Conservation (phyloP, 805 yeast genomes). For the Cyberlindnera mrakii region DNA sequence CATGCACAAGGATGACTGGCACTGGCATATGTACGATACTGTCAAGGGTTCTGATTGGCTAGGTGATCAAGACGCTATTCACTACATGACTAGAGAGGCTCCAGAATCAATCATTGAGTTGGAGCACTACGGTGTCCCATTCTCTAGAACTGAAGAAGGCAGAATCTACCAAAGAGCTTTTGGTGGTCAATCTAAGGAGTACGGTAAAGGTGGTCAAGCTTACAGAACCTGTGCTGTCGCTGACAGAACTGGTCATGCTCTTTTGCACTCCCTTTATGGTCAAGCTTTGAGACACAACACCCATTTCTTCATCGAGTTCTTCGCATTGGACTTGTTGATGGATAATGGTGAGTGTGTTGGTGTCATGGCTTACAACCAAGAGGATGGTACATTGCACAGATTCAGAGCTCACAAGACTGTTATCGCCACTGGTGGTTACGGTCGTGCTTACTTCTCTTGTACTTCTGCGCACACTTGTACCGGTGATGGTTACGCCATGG, state of each 20-base stretch:
- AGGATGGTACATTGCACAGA: conserved; percentile 97
- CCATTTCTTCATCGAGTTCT: conserved; percentile 95
- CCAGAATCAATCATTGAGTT: conserved; percentile 92
- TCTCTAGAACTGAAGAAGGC: conserved; percentile 95
- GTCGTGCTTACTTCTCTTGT: conserved; percentile 97
- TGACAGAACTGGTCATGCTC: conserved; percentile 97
- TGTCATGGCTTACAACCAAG: conserved; percentile 96
- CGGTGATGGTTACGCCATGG: conserved; percentile 99
- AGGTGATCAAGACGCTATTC: conserved; percentile 99
- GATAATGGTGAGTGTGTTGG: conserved; percentile 96
- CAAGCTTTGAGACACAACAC: conserved; percentile 96
- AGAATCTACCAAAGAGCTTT: conserved; percentile 97
- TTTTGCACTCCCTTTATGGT: conserved; percentile 92
- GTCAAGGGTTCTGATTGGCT: conserved; percentile 99
- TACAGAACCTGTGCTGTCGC: conserved; percentile 99
- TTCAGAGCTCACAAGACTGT: conserved; percentile 96
- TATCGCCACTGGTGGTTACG: conserved; percentile 98
- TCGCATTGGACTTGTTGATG: conserved; percentile 90
- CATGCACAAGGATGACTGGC: conserved; percentile 98
- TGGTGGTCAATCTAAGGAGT: conserved; percentile 95
- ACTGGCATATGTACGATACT: conserved; percentile 99
- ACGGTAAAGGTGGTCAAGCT: conserved; percentile 98
- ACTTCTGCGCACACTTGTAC: conserved; percentile 99
- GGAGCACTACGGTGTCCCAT: conserved; percentile 98
- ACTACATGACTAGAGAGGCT: conserved; percentile 98